These are phyloP conservation scores for Phytophthora melonis DNA, from an alignment of 352 stramenopile species.

Conservation along the genomic window DNA sequence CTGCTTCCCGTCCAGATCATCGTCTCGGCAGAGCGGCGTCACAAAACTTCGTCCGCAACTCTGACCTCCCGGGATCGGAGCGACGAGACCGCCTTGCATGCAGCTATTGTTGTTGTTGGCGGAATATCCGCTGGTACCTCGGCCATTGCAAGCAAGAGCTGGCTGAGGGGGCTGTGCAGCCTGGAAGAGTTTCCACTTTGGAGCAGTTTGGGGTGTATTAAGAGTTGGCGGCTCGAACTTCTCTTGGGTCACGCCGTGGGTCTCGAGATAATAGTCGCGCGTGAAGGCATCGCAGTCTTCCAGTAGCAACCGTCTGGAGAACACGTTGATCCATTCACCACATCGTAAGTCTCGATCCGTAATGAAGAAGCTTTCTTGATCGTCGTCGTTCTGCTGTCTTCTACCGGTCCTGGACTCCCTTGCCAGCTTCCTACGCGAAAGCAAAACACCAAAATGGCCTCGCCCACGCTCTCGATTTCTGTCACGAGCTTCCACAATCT, in stretches of 20 bases:
- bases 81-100: slow-evolving; percentile 39
- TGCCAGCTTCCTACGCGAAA: slow-evolving; percentile 79
- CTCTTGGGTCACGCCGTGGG: slow-evolving; percentile 86
- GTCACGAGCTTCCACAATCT: slow-evolving; percentile 85
- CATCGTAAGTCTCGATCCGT: slow-evolving; percentile 81
- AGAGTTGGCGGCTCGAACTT: slow-evolving; percentile 35
- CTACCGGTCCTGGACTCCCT: slow-evolving; percentile 38
- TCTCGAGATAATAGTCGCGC: slow-evolving; percentile 89
- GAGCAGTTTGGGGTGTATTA: slow-evolving; percentile 5
- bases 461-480: slow-evolving; percentile 55
- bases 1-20: slow-evolving; percentile 69
- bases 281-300: slow-evolving; percentile 93
- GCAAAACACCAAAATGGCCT: slow-evolving; percentile 81
- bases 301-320: slow-evolving; percentile 88
- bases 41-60: slow-evolving; percentile 8
- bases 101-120: slow-evolving; percentile 44
- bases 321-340: slow-evolving; percentile 86
- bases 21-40: slow-evolving; percentile 44
- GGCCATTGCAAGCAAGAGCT: slow-evolving; percentile 22
- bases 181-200: slow-evolving; percentile 76
- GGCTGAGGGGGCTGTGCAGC: slow-evolving; percentile 13
- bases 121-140: slow-evolving; percentile 37
- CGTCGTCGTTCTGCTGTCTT: slow-evolving; percentile 27
- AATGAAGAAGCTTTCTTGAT: slow-evolving; percentile 49
- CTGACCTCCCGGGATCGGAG: slow-evolving; percentile 34